Conservation (phyloP, 164 flowering plant species). For the Cinnamomum micranthum region DNA sequence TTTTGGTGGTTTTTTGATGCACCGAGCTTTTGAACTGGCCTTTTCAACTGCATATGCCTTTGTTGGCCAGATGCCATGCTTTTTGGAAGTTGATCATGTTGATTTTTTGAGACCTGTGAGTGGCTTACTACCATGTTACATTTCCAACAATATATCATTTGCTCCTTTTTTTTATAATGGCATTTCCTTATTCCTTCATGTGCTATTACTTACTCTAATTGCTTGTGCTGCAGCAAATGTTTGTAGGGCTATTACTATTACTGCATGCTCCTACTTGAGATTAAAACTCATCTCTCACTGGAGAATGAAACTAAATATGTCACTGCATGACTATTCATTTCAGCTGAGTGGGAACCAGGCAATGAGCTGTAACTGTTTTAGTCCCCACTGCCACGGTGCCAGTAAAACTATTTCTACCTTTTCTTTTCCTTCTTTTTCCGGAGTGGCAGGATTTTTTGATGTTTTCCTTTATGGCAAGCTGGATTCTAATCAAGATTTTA, state of each 20-base stretch:
- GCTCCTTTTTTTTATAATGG: neutral
- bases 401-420: neutral
- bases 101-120: slow-evolving; percentile 89
- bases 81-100: slow-evolving; percentile 87
- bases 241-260: neutral
- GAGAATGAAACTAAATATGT: neutral
- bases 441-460: no score
- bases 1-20: slow-evolving; percentile 91
- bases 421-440: neutral
- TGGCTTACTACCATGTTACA: slow-evolving; percentile 7
- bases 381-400: neutral
- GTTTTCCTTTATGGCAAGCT: neutral
- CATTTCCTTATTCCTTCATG: neutral
- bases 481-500: neutral
- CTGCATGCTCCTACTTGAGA: neutral
- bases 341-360: no score
- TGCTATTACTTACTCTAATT: no score
- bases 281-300: neutral
- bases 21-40: slow-evolving; percentile 82
- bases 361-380: no score
- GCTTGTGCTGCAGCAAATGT: no score
- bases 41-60: slow-evolving; percentile 81
- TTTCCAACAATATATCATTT: no score
- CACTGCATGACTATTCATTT: neutral
- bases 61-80: slow-evolving; percentile 70